Evolutionary conservation across 2,329 filamentous ascomycete genomes (phyloP).

Genomic region (Microcyclosporella mali): DNA sequence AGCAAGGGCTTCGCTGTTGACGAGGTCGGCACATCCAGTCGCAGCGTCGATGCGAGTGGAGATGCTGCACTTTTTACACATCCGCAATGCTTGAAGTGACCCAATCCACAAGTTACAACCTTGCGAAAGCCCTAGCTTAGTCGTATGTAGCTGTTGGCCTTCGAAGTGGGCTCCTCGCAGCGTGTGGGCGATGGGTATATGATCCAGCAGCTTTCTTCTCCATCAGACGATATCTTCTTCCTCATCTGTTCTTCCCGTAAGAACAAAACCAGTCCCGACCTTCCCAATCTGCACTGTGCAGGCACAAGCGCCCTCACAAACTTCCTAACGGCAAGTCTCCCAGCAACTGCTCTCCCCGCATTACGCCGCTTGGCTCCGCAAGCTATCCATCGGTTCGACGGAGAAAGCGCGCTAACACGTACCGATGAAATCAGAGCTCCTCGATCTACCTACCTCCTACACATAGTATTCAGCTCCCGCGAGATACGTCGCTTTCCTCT

Average conservation of each 20-base stretch:
- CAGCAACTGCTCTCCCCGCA: not conserved
- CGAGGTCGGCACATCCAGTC: not conserved
- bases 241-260: too few species aligned
- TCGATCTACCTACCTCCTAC: conserved; percentile 7
- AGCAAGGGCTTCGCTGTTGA: not conserved
- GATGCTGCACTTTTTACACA: too few species aligned
- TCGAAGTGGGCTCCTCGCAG: too few species aligned
- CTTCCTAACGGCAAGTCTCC: not conserved
- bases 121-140: too few species aligned
- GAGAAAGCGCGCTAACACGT: conserved; percentile 7
- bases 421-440: conserved; percentile 8
- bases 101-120: too few species aligned
- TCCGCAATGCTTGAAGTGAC: too few species aligned
- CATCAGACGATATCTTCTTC: too few species aligned
- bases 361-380: not conserved
- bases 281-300: too few species aligned
- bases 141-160: too few species aligned
- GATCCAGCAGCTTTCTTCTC: too few species aligned
- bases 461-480: conserved; percentile 1
- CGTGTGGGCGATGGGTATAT: not conserved
- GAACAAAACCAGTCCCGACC: too few species aligned
- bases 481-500: not conserved
- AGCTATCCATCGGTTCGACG: conserved; percentile 4
- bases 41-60: not conserved
- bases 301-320: too few species aligned